phyloP scores from a whole-genome alignment of 2,329 filamentous ascomycete genomes.

The Phialemoniopsis sp. region DNA sequence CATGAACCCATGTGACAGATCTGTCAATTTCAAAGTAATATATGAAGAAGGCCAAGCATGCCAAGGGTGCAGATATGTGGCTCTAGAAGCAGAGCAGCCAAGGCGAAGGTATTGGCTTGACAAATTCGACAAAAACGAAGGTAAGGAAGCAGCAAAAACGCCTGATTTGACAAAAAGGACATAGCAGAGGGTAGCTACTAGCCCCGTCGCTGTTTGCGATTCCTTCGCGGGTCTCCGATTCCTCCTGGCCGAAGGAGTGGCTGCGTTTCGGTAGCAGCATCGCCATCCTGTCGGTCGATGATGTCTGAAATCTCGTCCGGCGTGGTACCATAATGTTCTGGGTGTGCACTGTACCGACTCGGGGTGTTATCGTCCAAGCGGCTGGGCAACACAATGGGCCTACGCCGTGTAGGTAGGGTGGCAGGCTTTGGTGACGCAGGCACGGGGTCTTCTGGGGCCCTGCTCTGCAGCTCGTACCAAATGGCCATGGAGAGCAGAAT shows the following conservation, averaged over 20 bases:
- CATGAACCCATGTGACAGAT: too few relatives aligned
- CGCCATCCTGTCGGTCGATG: slow-evolving; percentile 43
- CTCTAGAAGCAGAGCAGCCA: neutral
- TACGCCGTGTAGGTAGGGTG: slow-evolving; percentile 23
- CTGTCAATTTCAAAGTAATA: too few relatives aligned
- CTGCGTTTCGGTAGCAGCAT: slow-evolving; percentile 44
- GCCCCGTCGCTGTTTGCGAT: slow-evolving; percentile 3
- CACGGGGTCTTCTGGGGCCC: slow-evolving; percentile 20
- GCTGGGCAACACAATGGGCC: slow-evolving; percentile 24
- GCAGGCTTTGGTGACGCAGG: slow-evolving; percentile 7
- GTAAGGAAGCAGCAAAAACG: neutral
- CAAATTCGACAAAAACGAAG: neutral
- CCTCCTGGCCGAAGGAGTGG: slow-evolving; percentile 45
- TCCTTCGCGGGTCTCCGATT: slow-evolving; percentile 34
- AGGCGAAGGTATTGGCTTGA: neutral
- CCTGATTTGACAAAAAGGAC: neutral
- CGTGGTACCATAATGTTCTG: slow-evolving; percentile 46
- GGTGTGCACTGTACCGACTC: slow-evolving; percentile 46
- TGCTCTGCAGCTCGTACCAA: slow-evolving; percentile 60
- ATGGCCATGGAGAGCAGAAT: slow-evolving; percentile 75
- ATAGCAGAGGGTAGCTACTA: neutral
- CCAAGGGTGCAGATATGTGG: neutral
- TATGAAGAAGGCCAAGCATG: neutral
- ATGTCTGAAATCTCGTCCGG: slow-evolving; percentile 47
- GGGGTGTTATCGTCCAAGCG: slow-evolving; percentile 47